Percentiles rank a stretch among this genome's conserved stretches.
These are phyloP conservation scores for Calocybe cyanea DNA, from an alignment of 768 basidiomycete species.

Conservation along the genomic window DNA sequence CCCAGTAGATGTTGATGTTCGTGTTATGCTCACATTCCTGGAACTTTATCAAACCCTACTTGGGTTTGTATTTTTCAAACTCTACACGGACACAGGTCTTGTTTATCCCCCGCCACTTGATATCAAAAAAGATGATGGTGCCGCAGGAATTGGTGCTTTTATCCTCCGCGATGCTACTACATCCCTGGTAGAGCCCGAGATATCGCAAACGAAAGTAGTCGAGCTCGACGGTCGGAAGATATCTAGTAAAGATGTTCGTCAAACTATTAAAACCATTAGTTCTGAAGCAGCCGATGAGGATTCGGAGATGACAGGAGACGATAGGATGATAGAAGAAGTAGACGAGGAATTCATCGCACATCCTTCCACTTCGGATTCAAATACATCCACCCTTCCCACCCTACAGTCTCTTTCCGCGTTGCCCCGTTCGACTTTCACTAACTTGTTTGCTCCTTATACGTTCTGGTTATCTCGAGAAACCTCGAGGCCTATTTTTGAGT, in stretches of 20 bases:
- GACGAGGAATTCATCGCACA: constrained; percentile 71
- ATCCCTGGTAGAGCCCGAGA: constrained; percentile 28
- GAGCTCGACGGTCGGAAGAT: constrained; percentile 40
- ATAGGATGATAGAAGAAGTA: constrained; percentile 29
- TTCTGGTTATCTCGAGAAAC: constrained; percentile 95
- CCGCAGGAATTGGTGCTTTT: constrained; percentile 88
- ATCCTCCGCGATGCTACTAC: constrained; percentile 53
- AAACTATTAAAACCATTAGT: constrained; percentile 56
- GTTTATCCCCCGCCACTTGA: constrained; percentile 96
- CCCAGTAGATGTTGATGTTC: constrained; percentile 92
- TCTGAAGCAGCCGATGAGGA: constrained; percentile 29
- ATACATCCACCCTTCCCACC: constrained; percentile 55
- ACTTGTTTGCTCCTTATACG: constrained; percentile 79
- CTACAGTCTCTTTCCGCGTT: constrained; percentile 61
- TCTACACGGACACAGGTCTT: constrained; percentile 92
- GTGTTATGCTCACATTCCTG: constrained; percentile 96
- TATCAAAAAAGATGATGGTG: constrained; percentile 72
- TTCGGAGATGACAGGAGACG: constrained; percentile 32
- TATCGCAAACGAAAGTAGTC: constrained; percentile 46
- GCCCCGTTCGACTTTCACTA: constrained; percentile 52
- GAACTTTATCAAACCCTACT: constrained; percentile 97
- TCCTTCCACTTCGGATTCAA: constrained; percentile 47
- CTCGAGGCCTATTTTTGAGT: constrained; percentile 89
- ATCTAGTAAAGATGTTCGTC: constrained; percentile 51
- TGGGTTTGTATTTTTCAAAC: constrained; percentile 94